Percentiles rank a stretch among this genome's conserved stretches.
These are phyloP conservation scores for Cyanidiococcus yangmingshanensis DNA, from an alignment of 23 red algal genomes.

Conservation along the genomic window DNA sequence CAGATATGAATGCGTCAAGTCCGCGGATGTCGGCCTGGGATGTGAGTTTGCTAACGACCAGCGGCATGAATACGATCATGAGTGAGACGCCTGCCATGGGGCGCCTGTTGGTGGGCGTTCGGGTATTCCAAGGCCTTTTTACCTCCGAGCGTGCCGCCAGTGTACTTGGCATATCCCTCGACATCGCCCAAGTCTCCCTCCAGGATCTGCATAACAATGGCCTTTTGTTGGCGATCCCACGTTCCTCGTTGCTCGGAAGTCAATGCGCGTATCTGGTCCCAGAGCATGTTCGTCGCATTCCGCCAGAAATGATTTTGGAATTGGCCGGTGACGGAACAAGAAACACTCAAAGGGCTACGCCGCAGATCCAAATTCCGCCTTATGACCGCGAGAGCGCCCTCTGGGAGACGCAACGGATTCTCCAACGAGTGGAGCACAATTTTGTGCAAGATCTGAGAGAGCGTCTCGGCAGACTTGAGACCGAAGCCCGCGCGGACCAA, in stretches of 20 bases:
- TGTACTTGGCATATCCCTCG: background rate
- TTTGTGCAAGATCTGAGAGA: constrained; percentile 3
- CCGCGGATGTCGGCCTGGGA: constrained; percentile 5
- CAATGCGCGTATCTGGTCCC: background rate
- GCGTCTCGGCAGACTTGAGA: background rate
- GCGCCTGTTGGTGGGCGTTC: background rate
- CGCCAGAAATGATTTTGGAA: background rate
- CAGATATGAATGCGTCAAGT: background rate
- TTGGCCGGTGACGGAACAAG: too few species aligned
- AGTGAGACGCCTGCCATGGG: background rate
- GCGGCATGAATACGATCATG: background rate
- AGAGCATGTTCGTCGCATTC: constrained; percentile 13
- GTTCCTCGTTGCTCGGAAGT: background rate
- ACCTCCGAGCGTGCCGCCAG: background rate
- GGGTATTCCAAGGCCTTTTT: background rate
- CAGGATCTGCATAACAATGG: background rate
- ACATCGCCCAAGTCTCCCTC: background rate
- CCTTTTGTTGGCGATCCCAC: background rate
- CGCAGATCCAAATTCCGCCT: background rate
- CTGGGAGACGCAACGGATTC: background rate
- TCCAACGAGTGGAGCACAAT: constrained; percentile 5
- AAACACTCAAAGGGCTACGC: background rate
- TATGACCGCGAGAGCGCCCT: too few species aligned
- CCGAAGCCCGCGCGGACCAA: background rate
- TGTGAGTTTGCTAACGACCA: background rate